Percentiles rank a stretch among this genome's conserved stretches.
Conservation (phyloP, 2,329 filamentous ascomycete genomes). For the Penicillium decumbens region DNA sequence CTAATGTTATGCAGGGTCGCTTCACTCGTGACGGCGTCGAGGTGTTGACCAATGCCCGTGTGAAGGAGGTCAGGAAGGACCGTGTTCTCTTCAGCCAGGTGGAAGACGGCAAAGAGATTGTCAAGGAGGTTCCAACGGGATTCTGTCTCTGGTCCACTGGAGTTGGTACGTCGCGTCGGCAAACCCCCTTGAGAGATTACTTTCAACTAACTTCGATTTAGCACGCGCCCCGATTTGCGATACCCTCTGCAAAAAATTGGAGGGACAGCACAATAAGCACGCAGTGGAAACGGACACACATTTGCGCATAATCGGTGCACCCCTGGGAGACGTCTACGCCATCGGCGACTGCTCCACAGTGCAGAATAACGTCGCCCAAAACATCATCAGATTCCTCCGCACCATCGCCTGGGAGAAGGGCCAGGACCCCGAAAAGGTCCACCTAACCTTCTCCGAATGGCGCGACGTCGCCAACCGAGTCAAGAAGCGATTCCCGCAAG, state of each 20-base stretch:
- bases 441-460: conserved; percentile 86
- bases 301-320: conserved; percentile 80
- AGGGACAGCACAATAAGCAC: conserved; percentile 77
- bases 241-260: conserved; percentile 69
- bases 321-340: conserved; percentile 90
- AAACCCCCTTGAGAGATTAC: neutral
- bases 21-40: conserved; percentile 90
- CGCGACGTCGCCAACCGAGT: conserved; percentile 76
- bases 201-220: conserved; percentile 15
- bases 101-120: conserved; percentile 67
- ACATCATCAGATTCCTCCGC: conserved; percentile 84
- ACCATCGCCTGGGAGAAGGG: conserved; percentile 87
- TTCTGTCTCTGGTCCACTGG: conserved; percentile 98
- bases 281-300: conserved; percentile 94
- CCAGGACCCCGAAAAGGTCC: conserved; percentile 80
- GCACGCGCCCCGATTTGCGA: conserved; percentile 76
- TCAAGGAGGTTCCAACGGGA: conserved; percentile 89
- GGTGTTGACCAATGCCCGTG: conserved; percentile 85
- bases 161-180: conserved; percentile 51
- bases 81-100: conserved; percentile 87
- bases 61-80: conserved; percentile 79
- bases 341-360: conserved; percentile 95
- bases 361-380: conserved; percentile 92
- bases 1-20: conserved; percentile 49
- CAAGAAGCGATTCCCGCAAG: conserved; percentile 85